These are phyloP conservation scores for Lavandula angustifolia DNA, from an alignment of 257 asterid species.

Conservation along the genomic window DNA sequence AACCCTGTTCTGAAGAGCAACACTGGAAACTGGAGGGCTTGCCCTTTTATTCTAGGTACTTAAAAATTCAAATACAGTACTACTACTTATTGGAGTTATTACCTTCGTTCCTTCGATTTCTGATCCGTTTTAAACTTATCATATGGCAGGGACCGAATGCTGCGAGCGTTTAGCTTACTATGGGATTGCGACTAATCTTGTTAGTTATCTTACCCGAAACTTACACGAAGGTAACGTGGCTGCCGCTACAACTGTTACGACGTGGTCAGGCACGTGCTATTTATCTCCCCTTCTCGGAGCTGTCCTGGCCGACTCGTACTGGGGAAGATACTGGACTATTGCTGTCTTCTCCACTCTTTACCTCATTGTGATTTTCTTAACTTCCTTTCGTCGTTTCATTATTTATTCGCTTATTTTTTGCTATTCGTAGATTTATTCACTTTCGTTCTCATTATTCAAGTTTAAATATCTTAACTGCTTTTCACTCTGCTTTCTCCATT, in stretches of 20 bases:
- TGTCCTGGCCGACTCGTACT: slow-evolving; percentile 89
- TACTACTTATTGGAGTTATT: not conserved
- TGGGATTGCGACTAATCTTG: slow-evolving; percentile 91
- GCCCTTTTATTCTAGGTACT: slow-evolving; percentile 90
- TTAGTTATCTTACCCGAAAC: slow-evolving; percentile 80
- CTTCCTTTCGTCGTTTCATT: slow-evolving; percentile 10
- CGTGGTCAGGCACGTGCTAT: slow-evolving; percentile 99
- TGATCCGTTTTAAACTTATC: slow-evolving; percentile 26
- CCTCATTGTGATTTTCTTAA: slow-evolving; percentile 59
- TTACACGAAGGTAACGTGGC: slow-evolving; percentile 87
- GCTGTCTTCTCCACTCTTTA: slow-evolving; percentile 92
- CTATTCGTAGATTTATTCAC: slow-evolving; percentile 12
- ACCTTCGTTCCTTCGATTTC: slow-evolving; percentile 12
- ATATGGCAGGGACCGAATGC: slow-evolving; percentile 81
- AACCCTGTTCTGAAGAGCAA: slow-evolving; percentile 79
- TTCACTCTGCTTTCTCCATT: slow-evolving; percentile 7
- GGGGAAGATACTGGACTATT: slow-evolving; percentile 99
- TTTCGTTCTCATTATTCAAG: slow-evolving; percentile 8
- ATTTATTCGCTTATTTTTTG: slow-evolving; percentile 8
- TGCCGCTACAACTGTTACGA: slow-evolving; percentile 94
- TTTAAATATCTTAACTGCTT: not conserved
- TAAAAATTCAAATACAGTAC: not conserved
- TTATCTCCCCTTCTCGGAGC: slow-evolving; percentile 94
- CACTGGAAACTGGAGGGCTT: slow-evolving; percentile 98
- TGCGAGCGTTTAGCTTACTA: slow-evolving; percentile 98